Conservation (phyloP, 2,329 filamentous ascomycete genomes). For the Monilinia aucupariae region DNA sequence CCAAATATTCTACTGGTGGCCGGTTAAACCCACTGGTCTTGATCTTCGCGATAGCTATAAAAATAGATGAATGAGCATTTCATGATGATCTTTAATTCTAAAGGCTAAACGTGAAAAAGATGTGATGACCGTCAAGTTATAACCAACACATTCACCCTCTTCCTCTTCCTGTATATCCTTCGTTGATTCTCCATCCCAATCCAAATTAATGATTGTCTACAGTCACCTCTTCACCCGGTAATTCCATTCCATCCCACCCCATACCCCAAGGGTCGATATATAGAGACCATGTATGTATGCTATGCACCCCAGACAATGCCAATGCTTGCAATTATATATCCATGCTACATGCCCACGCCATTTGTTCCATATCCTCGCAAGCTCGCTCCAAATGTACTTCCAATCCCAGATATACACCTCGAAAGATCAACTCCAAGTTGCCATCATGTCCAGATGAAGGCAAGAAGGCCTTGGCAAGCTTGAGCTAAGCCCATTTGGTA, state of each 20-base stretch:
- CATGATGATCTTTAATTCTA: neutral
- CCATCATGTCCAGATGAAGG: neutral
- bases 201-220: neutral
- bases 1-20: neutral
- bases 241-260: neutral
- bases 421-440: neutral
- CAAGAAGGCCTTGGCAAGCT: neutral
- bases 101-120: neutral
- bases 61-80: neutral
- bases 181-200: conserved; percentile 1
- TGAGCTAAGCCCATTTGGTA: neutral
- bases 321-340: neutral
- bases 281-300: neutral
- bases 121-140: neutral
- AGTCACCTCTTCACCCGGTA: neutral
- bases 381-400: neutral
- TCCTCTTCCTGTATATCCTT: neutral
- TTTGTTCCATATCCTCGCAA: neutral
- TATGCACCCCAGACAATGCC: neutral
- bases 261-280: neutral
- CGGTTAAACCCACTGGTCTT: neutral
- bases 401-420: neutral
- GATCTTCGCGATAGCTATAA: neutral
- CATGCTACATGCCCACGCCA: neutral
- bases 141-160: neutral